These are phyloP conservation scores for Coemansia sp. DNA, from an alignment of 192 early-diverging fungal species.

Conservation along the genomic window DNA sequence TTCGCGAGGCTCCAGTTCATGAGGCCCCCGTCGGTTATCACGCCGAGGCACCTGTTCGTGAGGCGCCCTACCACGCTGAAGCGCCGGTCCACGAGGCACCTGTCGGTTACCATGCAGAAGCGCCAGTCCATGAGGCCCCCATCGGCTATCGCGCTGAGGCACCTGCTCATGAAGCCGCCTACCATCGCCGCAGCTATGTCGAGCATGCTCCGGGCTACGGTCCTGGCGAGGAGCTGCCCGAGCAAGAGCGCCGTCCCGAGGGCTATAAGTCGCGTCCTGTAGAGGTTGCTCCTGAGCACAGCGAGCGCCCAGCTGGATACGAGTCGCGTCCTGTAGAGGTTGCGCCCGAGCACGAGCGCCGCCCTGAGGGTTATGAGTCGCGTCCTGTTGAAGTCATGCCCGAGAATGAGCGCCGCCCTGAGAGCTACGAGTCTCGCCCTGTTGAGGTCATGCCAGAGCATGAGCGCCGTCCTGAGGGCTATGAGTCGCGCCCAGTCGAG, in stretches of 20 bases:
- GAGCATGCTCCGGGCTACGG: slow-evolving; percentile 12
- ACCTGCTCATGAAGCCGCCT: not conserved
- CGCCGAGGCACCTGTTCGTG: slow-evolving; percentile 1
- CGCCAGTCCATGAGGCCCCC: slow-evolving; percentile 5
- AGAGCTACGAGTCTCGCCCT: not conserved
- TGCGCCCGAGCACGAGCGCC: slow-evolving; percentile 6
- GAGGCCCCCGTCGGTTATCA: slow-evolving; percentile 1
- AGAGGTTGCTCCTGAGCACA: slow-evolving; percentile 12
- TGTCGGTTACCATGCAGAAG: slow-evolving; percentile 1
- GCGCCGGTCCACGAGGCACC: slow-evolving; percentile 8
- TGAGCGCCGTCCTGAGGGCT: not conserved
- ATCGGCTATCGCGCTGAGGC: not conserved
- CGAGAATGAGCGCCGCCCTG: slow-evolving; percentile 1
- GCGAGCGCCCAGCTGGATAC: slow-evolving; percentile 10
- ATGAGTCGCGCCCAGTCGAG: slow-evolving; percentile 1
- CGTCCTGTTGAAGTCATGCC: not conserved
- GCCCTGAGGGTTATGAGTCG: not conserved
- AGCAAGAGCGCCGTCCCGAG: slow-evolving; percentile 8
- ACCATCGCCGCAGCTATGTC: slow-evolving; percentile 24
- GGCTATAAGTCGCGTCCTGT: not conserved
- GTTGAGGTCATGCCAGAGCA: slow-evolving; percentile 9
- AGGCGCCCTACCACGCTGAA: slow-evolving; percentile 8
- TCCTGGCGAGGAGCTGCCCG: slow-evolving; percentile 8
- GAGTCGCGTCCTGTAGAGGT: not conserved
- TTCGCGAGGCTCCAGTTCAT: not conserved